Evolutionary conservation across 805 yeast genomes (phyloP), one percentile per base, ranked within the genome.

Genomic region (Isabelozyma heimii): DNA sequence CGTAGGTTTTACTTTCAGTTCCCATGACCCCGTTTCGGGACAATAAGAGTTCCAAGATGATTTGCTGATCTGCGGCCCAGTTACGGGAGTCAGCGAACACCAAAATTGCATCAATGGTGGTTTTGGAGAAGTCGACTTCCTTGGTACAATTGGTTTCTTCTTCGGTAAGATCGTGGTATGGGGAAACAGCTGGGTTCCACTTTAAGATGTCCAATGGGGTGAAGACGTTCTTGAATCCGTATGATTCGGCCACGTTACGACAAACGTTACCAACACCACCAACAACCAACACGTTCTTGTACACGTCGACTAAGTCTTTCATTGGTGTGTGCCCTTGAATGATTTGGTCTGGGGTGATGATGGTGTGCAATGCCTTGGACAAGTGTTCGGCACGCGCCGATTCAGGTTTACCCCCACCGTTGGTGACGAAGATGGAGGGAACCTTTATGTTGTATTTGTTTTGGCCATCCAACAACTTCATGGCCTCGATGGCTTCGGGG

Each of bases 251-350:
- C 46, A 89, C 91, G 53, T 85, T 78, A 55, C 94, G 79, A 62
- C 96, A 89, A 10, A 84, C 82, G 56, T 89, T 90, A 42, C 94
- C 91, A 24, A 87, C 83, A 55, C 97, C 97, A 53, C 97, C 97
- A 46, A 90, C 90, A 47, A 90, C 96, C 42, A 90, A 72, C 5
- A 90, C 95, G 48, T 86, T 87, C 49, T 85, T 72, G 66, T 84
- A 83, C 13, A 77, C 73, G 28, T 78, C 79, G 12, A 85, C 87
- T 61, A 89, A 75, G 60, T 88, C 95, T 57, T 82, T 84, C 94
- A 90, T 90, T 33, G 97, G 97, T 1, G 97, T 90, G 67, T 90
- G 96, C 52, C 96, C 96, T 68, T 90, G 97, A 58, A 90, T 87
- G 50, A 90, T 87, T 70, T 90, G 97, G 47, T 83, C 89, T 41